These are phyloP conservation scores for Macadamia integrifolia DNA, from an alignment of 164 flowering plant genomes.

Conservation along the genomic window DNA sequence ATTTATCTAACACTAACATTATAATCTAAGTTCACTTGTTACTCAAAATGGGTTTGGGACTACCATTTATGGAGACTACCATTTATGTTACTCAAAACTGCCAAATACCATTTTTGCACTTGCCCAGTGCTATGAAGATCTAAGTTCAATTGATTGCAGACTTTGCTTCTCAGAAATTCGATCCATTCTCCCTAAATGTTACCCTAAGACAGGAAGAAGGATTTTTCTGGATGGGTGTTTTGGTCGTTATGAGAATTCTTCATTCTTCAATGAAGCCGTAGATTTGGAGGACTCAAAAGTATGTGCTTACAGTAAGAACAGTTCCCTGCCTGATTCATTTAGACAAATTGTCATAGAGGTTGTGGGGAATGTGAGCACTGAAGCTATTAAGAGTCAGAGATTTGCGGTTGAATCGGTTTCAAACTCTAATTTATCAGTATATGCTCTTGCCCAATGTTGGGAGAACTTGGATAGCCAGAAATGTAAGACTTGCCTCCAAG, in stretches of 20 bases:
- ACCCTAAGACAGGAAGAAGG: constrained; percentile 10
- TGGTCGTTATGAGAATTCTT: constrained; percentile 11
- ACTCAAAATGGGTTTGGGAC: constrained; percentile 14
- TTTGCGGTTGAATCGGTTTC: constrained; percentile 8
- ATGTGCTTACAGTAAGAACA: background rate
- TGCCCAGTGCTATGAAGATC: constrained; percentile 17
- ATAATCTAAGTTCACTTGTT: background rate
- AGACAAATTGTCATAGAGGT: constrained; percentile 3
- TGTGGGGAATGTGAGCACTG: constrained; percentile 4
- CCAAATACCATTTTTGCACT: constrained; percentile 8
- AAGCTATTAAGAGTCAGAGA: constrained; percentile 8
- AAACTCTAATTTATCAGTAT: constrained; percentile 2
- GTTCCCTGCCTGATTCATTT: constrained; percentile 1
- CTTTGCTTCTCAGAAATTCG: constrained; percentile 17
- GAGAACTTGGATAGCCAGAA: constrained; percentile 7
- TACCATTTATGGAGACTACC: constrained; percentile 1
- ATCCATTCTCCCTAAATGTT: constrained; percentile 10
- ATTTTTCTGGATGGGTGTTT: constrained; percentile 18
- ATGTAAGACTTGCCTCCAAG: constrained; percentile 10
- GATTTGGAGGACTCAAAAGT: constrained; percentile 3
- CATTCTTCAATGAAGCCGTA: constrained; percentile 6
- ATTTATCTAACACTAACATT: background rate
- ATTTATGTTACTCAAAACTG: background rate
- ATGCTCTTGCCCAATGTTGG: constrained; percentile 19
- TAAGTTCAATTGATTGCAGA: constrained; percentile 8